These are phyloP conservation scores for Neoboletus brunneissimus DNA, from an alignment of 768 basidiomycete genomes.

Conservation along the genomic window DNA sequence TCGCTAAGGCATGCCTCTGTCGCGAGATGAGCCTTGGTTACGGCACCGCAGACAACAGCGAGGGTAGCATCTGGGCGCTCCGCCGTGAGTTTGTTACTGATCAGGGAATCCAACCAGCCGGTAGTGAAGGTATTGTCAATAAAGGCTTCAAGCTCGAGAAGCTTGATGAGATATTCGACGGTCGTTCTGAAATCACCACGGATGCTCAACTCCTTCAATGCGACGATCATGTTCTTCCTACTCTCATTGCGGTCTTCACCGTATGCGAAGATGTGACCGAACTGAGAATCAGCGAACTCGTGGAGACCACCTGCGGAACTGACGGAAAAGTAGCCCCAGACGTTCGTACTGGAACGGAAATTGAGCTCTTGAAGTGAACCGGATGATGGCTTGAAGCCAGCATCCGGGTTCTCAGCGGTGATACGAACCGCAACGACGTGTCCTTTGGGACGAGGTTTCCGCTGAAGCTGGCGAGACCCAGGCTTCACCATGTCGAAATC, in stretches of 20 bases:
- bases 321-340: constrained; percentile 99
- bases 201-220: constrained; percentile 96
- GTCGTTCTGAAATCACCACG: constrained; percentile 99
- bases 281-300: constrained; percentile 98
- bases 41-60: constrained; percentile 94
- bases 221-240: constrained; percentile 99
- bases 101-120: constrained; percentile 96
- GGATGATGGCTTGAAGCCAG: constrained; percentile 98
- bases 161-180: constrained; percentile 98
- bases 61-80: constrained; percentile 92
- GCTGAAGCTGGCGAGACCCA: constrained; percentile 82
- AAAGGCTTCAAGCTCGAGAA: constrained; percentile 94
- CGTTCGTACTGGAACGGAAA: constrained; percentile 98
- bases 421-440: constrained; percentile 99
- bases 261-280: constrained; percentile 99
- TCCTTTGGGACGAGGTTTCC: constrained; percentile 94
- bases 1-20: constrained; percentile 88
- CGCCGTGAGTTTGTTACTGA: constrained; percentile 95
- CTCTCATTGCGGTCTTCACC: constrained; percentile 94
- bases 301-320: constrained; percentile 93
- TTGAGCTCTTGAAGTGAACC: constrained; percentile 97
- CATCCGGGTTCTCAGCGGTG: constrained; percentile 98
- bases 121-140: constrained; percentile 97
- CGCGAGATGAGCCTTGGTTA: constrained; percentile 89
- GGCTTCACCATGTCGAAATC: constrained; percentile 96